Evolutionary conservation across 192 early-diverging fungal genomes (phyloP), one percentile per base, ranked within the genome.

Genomic region (Podila minutissima): DNA sequence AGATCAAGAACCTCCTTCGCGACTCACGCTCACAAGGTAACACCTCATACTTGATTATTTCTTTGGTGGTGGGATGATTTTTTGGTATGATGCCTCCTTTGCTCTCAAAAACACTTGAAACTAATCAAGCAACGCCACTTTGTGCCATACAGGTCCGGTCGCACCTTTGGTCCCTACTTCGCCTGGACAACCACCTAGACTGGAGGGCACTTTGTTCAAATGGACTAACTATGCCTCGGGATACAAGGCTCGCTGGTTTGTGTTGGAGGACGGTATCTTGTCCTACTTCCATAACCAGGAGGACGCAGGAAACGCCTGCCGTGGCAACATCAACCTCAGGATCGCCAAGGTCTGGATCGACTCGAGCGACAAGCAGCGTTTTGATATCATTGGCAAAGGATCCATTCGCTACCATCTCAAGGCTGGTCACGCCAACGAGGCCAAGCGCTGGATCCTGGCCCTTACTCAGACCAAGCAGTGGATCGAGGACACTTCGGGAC

Each of bases 191-290:
- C 84, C 92, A 33, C 93, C 93, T 12, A 84, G 83, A 55, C 79
- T 91, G 8, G 82, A 84, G 62, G 92, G 92, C 28, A 87, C 78
- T 38, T 87, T 96, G 58, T 75, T 88, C 79, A 96, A 96, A 75
- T 96, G 94, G 94, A 94, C 92, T 64, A 96, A 96, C 85, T 94
- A 94, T 81, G 90, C 93, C 13, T 78, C 87, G 55, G 94, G 95
- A 50, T 96, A 93, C 86, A 92, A 93, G 70, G 75, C 86, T 49
- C 85, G 94, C 37, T 95, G 93, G 88, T 95, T 95, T 75, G 93
- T 93, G 11, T 86, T 96, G 2, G 93, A 95, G 53, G 86, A 92
- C 51, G 92, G 94, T 37, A 91, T 90, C 22, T 79, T 95, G n/a
- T 93, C 92, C 2, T 96, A 96, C 72, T 96, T 92, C 85, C 93